Evolutionary conservation across 306 rosid genomes (phyloP), one percentile per base, ranked within the genome.

Genomic region (Begonia peltatifolia): DNA sequence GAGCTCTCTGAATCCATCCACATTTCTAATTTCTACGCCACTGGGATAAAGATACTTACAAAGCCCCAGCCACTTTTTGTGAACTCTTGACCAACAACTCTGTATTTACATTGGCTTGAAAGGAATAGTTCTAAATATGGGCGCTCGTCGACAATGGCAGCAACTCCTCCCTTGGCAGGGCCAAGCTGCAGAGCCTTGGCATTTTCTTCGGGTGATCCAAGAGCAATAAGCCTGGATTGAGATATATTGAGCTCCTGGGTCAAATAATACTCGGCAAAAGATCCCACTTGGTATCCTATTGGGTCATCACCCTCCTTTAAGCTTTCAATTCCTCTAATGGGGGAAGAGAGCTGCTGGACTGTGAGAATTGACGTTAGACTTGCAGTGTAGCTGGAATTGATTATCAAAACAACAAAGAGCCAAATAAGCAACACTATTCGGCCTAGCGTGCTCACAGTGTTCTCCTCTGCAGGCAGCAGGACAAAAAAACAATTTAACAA

Each of bases 31-130:
- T 30, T 30, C 38, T 30, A 30, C 9, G 23, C 23, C 9, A 30
- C 38, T 5, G 9, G 38, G 9, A 30, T 30, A 57, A 57, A 46
- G 62, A 72, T 62, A 75, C 97, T 85, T 66, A 89, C 95, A 74
- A 90, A 90, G 30, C 99, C 99, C 99, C 99, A 90, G 63, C 99
- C 94, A 46, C 88, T 86, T 73, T 92, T 86, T 48, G 95, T 86
- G 74, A 90, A 90, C 79, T 90, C 99, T 66, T 69, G 95, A 50
- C 99, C 99, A 12, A 86, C 81, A 53, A 81, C 54, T 72, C 88
- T 79, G 81, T 73, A 90, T 46, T 72, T 76, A 76, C 99, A 86
- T 54, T 90, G 86, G 6, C 76, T 65, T 53, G 95, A 86, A 58
- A 90, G 80, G 75, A 90, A 90, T 55, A 68, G 72, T 52, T 85